Conservation (phyloP, 192 early-diverging fungal genomes). For the Backusella morwellensis region DNA sequence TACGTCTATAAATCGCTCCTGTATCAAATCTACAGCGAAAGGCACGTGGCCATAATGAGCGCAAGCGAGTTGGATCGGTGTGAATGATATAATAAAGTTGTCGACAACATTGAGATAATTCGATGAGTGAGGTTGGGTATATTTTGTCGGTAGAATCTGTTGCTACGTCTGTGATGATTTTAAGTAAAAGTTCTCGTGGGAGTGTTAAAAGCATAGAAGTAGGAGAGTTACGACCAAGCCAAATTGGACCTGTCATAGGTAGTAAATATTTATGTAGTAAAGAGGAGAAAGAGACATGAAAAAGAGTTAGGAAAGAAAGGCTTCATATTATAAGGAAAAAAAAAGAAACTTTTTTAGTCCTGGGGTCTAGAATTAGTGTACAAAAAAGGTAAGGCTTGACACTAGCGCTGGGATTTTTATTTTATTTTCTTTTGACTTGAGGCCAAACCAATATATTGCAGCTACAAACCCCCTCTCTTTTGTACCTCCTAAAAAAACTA, state of each 20-base stretch:
- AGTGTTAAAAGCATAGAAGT: slow-evolving; percentile 24
- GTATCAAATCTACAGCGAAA: slow-evolving; percentile 35
- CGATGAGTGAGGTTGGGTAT: slow-evolving; percentile 23
- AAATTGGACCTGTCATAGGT: slow-evolving; percentile 7
- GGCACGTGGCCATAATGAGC: slow-evolving; percentile 27
- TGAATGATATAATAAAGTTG: slow-evolving; percentile 20
- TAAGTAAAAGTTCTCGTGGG: slow-evolving; percentile 31
- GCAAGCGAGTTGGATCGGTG: slow-evolving; percentile 6
- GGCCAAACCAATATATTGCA: slow-evolving; percentile 11
- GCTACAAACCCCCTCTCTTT: neutral
- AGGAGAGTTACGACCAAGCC: neutral
- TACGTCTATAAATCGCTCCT: slow-evolving; percentile 34
- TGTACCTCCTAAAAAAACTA: neutral
- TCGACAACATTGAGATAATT: slow-evolving; percentile 19
- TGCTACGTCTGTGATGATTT: slow-evolving; percentile 23
- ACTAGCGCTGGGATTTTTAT: slow-evolving; percentile 3
- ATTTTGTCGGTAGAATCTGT: slow-evolving; percentile 9
- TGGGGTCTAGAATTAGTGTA: slow-evolving; percentile 16
- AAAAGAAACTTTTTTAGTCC: slow-evolving; percentile 6
- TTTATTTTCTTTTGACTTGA: neutral
- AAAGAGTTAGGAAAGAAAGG: neutral
- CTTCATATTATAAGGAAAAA: slow-evolving; percentile 1
- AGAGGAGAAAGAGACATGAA: neutral
- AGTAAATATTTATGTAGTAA: slow-evolving; percentile 4
- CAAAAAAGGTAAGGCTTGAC: slow-evolving; percentile 10